Percentiles rank a stretch among this genome's conserved stretches.
Conservation (phyloP, 139 green algal genomes). For the Chloropicon primus region DNA sequence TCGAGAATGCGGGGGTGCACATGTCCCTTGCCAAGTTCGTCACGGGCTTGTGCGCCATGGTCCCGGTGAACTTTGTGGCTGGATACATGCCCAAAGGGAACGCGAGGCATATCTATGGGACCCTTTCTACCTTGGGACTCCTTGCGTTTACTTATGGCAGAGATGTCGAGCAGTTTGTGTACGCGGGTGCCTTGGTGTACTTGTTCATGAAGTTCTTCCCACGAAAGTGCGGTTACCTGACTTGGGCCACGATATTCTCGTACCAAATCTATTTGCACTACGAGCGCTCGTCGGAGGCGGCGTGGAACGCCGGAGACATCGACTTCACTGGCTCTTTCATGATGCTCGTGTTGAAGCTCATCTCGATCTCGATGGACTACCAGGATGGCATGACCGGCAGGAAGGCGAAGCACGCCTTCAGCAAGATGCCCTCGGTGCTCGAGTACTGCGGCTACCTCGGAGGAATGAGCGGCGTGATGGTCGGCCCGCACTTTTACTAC, state of each 20-base stretch:
- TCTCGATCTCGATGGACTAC: slow-evolving; percentile 44
- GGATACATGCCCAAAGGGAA: background rate
- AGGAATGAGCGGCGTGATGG: slow-evolving; percentile 60
- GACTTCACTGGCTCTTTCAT: slow-evolving; percentile 72
- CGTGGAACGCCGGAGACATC: slow-evolving; percentile 61
- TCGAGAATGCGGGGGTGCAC: background rate
- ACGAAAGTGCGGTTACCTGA: slow-evolving; percentile 30
- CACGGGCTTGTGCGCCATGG: background rate
- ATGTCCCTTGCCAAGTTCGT: background rate
- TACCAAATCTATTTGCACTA: slow-evolving; percentile 65
- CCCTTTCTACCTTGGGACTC: background rate
- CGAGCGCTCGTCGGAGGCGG: slow-evolving; percentile 43
- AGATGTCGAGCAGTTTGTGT: background rate
- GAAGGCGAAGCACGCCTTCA: slow-evolving; percentile 23
- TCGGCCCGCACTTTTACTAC: slow-evolving; percentile 65
- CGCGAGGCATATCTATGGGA: background rate
- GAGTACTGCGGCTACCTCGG: slow-evolving; percentile 63
- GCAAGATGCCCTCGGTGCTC: slow-evolving; percentile 33
- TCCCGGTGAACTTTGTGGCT: background rate
- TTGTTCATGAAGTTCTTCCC: slow-evolving; percentile 39
- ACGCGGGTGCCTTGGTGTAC: slow-evolving; percentile 25
- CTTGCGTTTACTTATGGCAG: background rate
- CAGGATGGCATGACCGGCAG: slow-evolving; percentile 20
- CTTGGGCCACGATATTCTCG: slow-evolving; percentile 54
- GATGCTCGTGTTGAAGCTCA: slow-evolving; percentile 71